These are phyloP conservation scores for Blastobotrys peoriensis DNA, from an alignment of 805 yeast species.

Conservation along the genomic window DNA sequence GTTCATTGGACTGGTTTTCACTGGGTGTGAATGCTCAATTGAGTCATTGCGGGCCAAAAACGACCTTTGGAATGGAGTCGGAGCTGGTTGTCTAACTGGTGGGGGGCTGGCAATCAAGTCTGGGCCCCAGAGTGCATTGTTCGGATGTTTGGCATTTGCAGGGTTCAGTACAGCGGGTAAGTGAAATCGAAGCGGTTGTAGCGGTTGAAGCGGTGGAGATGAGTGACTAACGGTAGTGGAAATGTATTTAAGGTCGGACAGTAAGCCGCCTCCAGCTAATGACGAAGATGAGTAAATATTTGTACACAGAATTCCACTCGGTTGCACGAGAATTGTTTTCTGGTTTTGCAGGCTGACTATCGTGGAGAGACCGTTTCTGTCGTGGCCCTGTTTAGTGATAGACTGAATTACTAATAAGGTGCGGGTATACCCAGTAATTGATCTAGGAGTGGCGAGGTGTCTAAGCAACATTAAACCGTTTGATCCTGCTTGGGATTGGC, in stretches of 20 bases:
- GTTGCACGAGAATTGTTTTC: no score
- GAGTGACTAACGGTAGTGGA: constrained; percentile 40
- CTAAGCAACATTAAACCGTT: no score
- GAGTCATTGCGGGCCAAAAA: constrained; percentile 84
- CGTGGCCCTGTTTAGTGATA: no score
- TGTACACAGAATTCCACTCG: no score
- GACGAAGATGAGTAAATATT: constrained; percentile 61
- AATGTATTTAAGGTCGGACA: constrained; percentile 76
- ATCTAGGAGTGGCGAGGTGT: no score
- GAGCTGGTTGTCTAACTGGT: constrained; percentile 95
- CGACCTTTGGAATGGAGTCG: constrained; percentile 85
- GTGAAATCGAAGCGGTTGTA: not conserved
- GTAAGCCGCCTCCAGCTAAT: constrained; percentile 74
- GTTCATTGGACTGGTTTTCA: constrained; percentile 80
- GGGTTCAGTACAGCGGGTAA: constrained; percentile 57
- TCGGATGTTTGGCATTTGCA: constrained; percentile 98
- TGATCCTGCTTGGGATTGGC: no score
- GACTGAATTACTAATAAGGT: no score
- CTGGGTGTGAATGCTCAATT: constrained; percentile 87
- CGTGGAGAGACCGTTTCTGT: no score
- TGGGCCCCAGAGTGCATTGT: constrained; percentile 85
- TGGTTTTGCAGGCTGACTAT: no score
- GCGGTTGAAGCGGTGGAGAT: constrained; percentile 1
- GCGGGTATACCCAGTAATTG: no score
- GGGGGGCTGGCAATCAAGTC: constrained; percentile 89